A percentile compares a stretch with the other conserved stretches of the same genome.
phyloP scores from a whole-genome alignment of 164 flowering plant species.

The Echeveria elegans region DNA sequence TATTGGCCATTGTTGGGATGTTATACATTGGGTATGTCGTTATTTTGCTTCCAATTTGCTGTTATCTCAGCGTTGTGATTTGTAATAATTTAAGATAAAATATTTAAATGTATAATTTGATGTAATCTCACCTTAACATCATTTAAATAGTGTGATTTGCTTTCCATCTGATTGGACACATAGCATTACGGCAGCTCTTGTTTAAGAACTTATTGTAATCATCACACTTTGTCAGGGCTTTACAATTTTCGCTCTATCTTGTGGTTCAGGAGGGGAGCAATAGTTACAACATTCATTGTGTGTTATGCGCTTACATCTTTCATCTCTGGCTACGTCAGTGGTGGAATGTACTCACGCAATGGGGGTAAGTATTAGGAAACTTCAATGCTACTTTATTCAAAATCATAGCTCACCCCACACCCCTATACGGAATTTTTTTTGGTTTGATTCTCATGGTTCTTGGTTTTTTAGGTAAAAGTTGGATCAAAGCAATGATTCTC shows the following conservation, averaged over 20 bases:
- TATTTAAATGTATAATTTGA: too few relatives aligned
- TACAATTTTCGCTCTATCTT: too few relatives aligned
- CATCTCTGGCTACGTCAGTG: slow-evolving; percentile 94
- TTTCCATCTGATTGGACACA: too few relatives aligned
- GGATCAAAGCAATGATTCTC: slow-evolving; percentile 96
- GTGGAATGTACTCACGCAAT: slow-evolving; percentile 90
- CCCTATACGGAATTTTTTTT: background rate
- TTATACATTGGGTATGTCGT: slow-evolving; percentile 80
- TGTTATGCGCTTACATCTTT: slow-evolving; percentile 96
- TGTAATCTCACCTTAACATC: too few relatives aligned
- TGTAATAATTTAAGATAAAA: too few relatives aligned
- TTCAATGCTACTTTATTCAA: background rate
- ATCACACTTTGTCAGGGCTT: too few relatives aligned
- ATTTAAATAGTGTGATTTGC: too few relatives aligned
- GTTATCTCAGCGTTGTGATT: too few relatives aligned
- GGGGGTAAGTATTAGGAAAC: slow-evolving; percentile 53
- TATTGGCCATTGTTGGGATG: slow-evolving; percentile 85
- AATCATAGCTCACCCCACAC: background rate
- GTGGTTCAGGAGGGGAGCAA: slow-evolving; percentile 82
- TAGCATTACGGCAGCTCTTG: too few relatives aligned
- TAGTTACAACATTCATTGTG: slow-evolving; percentile 90
- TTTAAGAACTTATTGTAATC: too few relatives aligned
- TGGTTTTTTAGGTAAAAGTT: slow-evolving; percentile 62
- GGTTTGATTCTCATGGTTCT: background rate
- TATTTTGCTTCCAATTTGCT: background rate